Evolutionary conservation across 495 filamentous ascomycete species (phyloP), one percentile per base, ranked within the genome.

Genomic region (Hypoxylon intermedium): DNA sequence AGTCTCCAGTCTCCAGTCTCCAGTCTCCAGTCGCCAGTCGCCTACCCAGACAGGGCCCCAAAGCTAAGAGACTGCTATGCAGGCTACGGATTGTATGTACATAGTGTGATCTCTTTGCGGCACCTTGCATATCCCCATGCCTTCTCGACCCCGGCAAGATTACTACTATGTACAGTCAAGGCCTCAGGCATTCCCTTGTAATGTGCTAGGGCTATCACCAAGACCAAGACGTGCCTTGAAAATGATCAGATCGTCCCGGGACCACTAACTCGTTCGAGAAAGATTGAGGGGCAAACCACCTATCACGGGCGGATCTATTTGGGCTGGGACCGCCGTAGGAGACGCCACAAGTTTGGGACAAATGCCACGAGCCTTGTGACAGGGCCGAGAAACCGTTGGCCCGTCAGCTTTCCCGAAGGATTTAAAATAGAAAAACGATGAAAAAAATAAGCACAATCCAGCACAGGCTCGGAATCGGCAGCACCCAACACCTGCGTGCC

Each of bases 101-200:
- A n/a, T n/a, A 57, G 56, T 57, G 45, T 65, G 61, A 59, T 65
- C 61, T 65, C 62, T 65, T 65, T 65, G 51, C 62, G 62, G 62
- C 62, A 65, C 62, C 62, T 65, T 65, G 62, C 62, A 65, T 55
- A 41, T 65, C 62, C 52, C 62, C 62, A 65, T 65, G 56, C 47
- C 56, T 41, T 44, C 31, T 65, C 50, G 28, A 65, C 51, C 55
- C 62, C 56, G 38, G 47, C 56, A 28, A 57, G 62, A 60, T 53
- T 60, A 46, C 56, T 65, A 65, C 56, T 65, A 57, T 7, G 15
- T 13, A 37, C 6, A 40, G 55, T 55, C 30, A 20, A 30, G 24
- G 24, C 49, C 47, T 9, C 26, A 40, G 36, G 49, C 15, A 47
- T 55, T 46, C 56, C 55, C 56, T 60, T 56, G 62, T 30, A 52